Conservation (phyloP, 768 basidiomycete genomes). For the Russula sp. region DNA sequence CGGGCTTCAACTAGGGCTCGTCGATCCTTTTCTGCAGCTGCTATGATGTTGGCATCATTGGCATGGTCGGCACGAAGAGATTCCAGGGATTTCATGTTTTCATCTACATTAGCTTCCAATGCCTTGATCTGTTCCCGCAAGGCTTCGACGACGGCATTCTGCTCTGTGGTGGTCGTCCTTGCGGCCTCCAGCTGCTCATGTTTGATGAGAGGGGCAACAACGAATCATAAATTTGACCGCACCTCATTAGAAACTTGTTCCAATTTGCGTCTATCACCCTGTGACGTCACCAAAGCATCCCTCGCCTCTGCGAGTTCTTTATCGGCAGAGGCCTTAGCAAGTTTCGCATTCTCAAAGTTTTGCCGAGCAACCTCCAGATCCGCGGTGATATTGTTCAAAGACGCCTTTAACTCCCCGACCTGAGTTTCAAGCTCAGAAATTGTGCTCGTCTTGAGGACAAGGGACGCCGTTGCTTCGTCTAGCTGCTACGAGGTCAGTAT, state of each 20-base stretch:
- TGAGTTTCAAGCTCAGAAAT: slow-evolving; percentile 54
- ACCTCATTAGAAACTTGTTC: slow-evolving; percentile 52
- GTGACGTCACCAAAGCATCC: slow-evolving; percentile 42
- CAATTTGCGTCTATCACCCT: slow-evolving; percentile 38
- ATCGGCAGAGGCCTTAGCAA: slow-evolving; percentile 50
- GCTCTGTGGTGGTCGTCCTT: slow-evolving; percentile 42
- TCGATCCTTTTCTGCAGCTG: slow-evolving; percentile 57
- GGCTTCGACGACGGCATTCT: slow-evolving; percentile 46
- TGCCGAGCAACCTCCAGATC: slow-evolving; percentile 50
- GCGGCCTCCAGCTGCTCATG: slow-evolving; percentile 50
- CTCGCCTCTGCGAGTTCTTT: slow-evolving; percentile 46
- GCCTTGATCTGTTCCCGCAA: slow-evolving; percentile 51
- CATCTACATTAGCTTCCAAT: slow-evolving; percentile 50
- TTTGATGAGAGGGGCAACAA: slow-evolving; percentile 4
- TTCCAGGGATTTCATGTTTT: slow-evolving; percentile 54
- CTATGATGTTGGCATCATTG: slow-evolving; percentile 43
- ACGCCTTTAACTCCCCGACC: slow-evolving; percentile 48
- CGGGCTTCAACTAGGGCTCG: slow-evolving; percentile 64
- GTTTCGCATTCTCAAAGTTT: slow-evolving; percentile 47
- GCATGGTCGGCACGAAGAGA: slow-evolving; percentile 48
- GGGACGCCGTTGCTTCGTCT: slow-evolving; percentile 51
- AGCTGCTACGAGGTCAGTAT: slow-evolving; percentile 44
- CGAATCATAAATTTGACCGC: slow-evolving; percentile 29
- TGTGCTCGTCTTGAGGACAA: slow-evolving; percentile 51
- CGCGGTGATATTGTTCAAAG: slow-evolving; percentile 46